Evolutionary conservation across 2,329 filamentous ascomycete genomes (phyloP).

Genomic region (Colletotrichum liaoningense): DNA sequence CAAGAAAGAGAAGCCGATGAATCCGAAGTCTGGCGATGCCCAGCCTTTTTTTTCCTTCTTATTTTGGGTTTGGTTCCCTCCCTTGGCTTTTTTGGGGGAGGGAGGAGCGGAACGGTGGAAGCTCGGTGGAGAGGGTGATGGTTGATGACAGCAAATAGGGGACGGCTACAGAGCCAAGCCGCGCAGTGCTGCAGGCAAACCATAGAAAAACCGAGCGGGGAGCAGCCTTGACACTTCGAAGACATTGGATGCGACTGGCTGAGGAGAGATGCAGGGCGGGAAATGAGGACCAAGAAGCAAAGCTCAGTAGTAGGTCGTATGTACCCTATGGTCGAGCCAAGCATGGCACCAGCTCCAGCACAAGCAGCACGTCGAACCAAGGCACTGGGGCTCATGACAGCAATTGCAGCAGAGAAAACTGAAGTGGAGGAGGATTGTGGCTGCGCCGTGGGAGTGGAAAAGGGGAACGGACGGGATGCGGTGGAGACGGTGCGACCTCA

Average conservation of each 20-base stretch:
- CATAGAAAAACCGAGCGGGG: neutral
- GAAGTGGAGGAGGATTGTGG: neutral
- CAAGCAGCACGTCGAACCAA: neutral
- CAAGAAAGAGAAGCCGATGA: constrained; percentile 20
- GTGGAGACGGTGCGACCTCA: constrained; percentile 7
- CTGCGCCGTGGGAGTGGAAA: constrained; percentile 21
- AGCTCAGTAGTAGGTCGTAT: neutral
- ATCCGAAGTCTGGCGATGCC: constrained; percentile 18
- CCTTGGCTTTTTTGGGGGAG: constrained; percentile 22
- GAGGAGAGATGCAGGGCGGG: constrained; percentile 6
- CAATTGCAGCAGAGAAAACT: neutral
- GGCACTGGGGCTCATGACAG: neutral
- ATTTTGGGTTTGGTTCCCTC: constrained; percentile 27
- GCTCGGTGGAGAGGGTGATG: constrained; percentile 7
- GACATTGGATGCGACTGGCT: constrained; percentile 6
- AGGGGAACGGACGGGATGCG: constrained; percentile 2
- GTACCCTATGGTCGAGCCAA: neutral
- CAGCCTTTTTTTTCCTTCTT: neutral
- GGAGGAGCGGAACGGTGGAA: constrained; percentile 34
- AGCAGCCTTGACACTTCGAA: neutral
- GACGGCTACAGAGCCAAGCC: constrained; percentile 1
- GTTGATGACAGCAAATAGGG: constrained; percentile 8
- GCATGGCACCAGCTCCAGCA: constrained; percentile 4
- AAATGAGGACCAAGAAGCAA: constrained; percentile 7
- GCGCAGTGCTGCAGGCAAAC: neutral